Percentiles rank a stretch among this genome's conserved stretches.
These are phyloP conservation scores for Beauveria caledonica DNA, from an alignment of 2,329 filamentous ascomycete species.

Conservation along the genomic window DNA sequence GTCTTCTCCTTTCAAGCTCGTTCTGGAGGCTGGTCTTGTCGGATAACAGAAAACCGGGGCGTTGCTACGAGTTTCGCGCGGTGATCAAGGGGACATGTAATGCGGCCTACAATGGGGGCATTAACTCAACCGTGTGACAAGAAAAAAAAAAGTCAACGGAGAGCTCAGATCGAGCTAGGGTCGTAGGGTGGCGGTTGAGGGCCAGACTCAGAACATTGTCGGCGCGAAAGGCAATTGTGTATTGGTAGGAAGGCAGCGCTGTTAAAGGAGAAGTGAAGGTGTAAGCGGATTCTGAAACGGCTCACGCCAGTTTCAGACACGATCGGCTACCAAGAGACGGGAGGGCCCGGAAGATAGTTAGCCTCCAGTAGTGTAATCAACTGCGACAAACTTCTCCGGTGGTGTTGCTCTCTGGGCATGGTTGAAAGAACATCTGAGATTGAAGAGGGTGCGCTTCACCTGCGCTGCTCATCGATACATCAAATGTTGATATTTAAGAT, in stretches of 20 bases:
- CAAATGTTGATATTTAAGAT: background rate
- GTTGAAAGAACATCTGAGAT: no score
- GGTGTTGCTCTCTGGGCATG: background rate
- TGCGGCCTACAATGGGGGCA: background rate
- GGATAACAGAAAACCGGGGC: background rate
- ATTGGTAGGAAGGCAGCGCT: no score
- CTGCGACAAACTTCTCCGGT: background rate
- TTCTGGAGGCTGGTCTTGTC: background rate
- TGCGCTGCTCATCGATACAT: background rate
- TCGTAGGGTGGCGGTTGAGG: no score
- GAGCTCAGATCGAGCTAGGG: background rate
- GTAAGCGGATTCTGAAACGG: background rate
- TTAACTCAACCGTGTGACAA: background rate
- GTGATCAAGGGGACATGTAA: background rate
- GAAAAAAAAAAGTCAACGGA: background rate
- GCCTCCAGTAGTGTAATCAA: background rate
- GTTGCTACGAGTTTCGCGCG: background rate
- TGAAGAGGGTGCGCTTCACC: background rate
- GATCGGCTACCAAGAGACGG: background rate
- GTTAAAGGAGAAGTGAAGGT: background rate
- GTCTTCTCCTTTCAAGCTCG: background rate
- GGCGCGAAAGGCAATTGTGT: background rate
- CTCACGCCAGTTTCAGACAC: background rate
- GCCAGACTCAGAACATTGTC: background rate
- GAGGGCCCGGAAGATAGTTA: background rate